Percentiles rank a stretch among this genome's conserved stretches.
phyloP scores from a whole-genome alignment of 352 stramenopile species.

The Phytophthora brassicae region DNA sequence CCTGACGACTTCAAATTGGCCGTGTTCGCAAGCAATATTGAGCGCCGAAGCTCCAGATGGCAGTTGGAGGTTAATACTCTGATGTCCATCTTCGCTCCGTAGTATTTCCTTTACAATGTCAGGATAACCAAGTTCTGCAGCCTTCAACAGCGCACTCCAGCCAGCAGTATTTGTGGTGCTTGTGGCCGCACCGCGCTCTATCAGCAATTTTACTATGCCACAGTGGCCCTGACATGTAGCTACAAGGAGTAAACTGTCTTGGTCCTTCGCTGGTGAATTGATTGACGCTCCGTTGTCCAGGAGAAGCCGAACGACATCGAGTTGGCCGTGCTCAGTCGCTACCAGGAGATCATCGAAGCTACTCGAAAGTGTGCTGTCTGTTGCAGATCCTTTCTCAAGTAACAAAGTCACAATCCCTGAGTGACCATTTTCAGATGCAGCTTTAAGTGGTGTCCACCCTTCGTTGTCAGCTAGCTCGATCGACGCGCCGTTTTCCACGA shows the following conservation, averaged over 20 bases:
- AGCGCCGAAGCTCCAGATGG: constrained; percentile 13
- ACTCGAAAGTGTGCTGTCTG: background rate
- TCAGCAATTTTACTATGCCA: constrained; percentile 7
- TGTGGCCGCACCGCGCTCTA: constrained; percentile 1
- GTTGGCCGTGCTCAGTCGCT: background rate
- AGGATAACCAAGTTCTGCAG: background rate
- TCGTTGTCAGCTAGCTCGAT: background rate
- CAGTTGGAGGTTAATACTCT: constrained; percentile 6
- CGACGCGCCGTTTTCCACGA: background rate
- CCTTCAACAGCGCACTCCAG: constrained; percentile 13
- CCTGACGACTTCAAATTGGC: constrained; percentile 5
- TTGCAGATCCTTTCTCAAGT: background rate
- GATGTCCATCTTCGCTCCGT: background rate
- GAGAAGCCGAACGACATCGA: constrained; percentile 3
- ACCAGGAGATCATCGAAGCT: background rate
- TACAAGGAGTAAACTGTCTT: background rate
- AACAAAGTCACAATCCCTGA: background rate
- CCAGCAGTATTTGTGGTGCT: background rate
- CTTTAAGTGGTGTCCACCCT: background rate
- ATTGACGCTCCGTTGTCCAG: constrained; percentile 2
- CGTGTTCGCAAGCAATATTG: constrained; percentile 19
- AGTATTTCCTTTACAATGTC: constrained; percentile 7
- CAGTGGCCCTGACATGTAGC: background rate
- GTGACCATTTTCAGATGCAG: background rate
- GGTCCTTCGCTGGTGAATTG: background rate